Evolutionary conservation across 2,329 filamentous ascomycete genomes (phyloP).

Genomic region (Fusarium falciforme): DNA sequence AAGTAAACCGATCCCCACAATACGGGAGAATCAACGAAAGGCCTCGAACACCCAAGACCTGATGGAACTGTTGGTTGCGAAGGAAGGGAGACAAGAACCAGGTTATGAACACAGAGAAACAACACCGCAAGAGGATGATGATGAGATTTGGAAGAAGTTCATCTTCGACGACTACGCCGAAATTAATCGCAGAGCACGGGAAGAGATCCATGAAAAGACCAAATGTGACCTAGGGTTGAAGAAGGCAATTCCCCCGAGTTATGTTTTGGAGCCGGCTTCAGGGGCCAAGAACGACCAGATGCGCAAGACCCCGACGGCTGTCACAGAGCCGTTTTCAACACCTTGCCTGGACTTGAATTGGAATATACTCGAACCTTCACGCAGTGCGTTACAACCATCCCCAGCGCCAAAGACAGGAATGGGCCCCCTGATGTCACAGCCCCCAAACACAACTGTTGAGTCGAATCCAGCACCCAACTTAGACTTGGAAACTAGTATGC

Average conservation of each 20-base stretch:
- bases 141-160: slow-evolving; percentile 47
- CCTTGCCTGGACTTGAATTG: not conserved
- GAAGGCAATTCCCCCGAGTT: slow-evolving; percentile 12
- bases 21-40: not conserved
- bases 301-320: not conserved
- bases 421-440: not conserved
- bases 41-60: slow-evolving; percentile 31
- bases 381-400: not conserved
- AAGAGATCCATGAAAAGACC: slow-evolving; percentile 37
- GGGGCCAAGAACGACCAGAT: not conserved
- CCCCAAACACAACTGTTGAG: not conserved
- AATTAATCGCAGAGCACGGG: slow-evolving; percentile 30
- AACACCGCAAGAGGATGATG: slow-evolving; percentile 36
- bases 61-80: slow-evolving; percentile 34
- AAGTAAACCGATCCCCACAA: slow-evolving; percentile 10
- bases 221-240: slow-evolving; percentile 19
- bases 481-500: not conserved
- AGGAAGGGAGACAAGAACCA: slow-evolving; percentile 1
- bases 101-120: not conserved
- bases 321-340: not conserved
- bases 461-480: not conserved
- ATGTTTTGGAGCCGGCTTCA: slow-evolving; percentile 35
- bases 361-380: not conserved
- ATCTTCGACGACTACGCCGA: slow-evolving; percentile 38
- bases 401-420: not conserved